Evolutionary conservation across 2,329 filamentous ascomycete species (phyloP).

Genomic region (Diaporthe velutina): DNA sequence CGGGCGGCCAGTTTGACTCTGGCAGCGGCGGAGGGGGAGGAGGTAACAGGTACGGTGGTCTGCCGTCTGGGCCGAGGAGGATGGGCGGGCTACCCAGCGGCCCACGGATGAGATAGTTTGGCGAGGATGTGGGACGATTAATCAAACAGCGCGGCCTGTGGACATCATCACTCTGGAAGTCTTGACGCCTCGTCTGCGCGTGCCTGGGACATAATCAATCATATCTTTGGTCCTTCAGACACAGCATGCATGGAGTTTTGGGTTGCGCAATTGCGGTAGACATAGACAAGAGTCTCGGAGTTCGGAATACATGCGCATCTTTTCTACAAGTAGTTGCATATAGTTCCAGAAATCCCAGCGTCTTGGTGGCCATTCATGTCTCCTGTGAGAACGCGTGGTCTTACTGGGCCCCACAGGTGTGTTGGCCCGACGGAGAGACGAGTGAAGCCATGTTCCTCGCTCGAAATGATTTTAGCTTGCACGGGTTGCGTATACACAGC

Average conservation of each 20-base stretch:
- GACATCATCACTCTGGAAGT: conserved; percentile 28
- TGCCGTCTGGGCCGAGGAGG: conserved; percentile 61
- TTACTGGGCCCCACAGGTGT: conserved; percentile 9
- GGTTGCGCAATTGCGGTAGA: conserved; percentile 23
- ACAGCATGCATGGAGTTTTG: conserved; percentile 29
- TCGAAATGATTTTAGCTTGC: neutral
- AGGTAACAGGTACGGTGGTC: conserved; percentile 53
- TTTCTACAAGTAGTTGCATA: neutral
- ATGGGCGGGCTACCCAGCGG: conserved; percentile 50
- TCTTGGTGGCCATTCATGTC: neutral
- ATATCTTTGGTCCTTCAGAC: conserved; percentile 12
- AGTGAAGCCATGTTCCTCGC: conserved; percentile 10
- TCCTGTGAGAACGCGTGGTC: conserved; percentile 29
- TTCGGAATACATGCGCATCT: conserved; percentile 24
- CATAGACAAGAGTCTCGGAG: conserved; percentile 5
- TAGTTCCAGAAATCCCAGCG: no score
- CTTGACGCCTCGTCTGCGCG: conserved; percentile 15
- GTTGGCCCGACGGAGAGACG: neutral
- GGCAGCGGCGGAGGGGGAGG: conserved; percentile 50
- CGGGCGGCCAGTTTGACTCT: conserved; percentile 59
- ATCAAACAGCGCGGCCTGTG: neutral
- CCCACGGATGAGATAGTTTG: conserved; percentile 54
- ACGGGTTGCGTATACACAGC: neutral
- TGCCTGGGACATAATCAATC: conserved; percentile 10
- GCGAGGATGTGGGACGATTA: neutral